These are phyloP conservation scores for Lycium barbarum DNA, from an alignment of 257 asterid genomes.

Conservation along the genomic window DNA sequence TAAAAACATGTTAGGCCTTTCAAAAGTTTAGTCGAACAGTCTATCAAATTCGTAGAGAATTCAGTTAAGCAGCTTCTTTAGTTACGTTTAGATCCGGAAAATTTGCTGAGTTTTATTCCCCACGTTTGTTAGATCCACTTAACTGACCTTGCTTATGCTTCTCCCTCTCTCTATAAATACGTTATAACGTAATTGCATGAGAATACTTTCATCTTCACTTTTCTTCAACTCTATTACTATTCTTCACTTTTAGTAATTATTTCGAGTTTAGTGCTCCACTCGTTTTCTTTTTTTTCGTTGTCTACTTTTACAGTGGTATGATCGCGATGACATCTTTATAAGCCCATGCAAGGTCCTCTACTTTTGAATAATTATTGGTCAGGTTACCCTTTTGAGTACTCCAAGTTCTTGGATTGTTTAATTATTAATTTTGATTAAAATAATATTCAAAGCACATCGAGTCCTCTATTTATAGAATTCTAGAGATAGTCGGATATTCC, in stretches of 20 bases:
- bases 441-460: not conserved
- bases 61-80: not conserved
- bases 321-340: not conserved
- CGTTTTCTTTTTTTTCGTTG: not conserved
- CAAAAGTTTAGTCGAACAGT: not conserved
- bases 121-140: not conserved
- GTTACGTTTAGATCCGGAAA: not conserved
- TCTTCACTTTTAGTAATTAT: too few species aligned
- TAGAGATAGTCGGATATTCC: too few species aligned
- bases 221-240: too few species aligned
- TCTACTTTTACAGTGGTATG: not conserved
- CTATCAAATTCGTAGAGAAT: too few species aligned
- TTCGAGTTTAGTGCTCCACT: too few species aligned
- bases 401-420: not conserved
- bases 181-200: too few species aligned
- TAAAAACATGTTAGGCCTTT: too few species aligned
- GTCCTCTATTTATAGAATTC: not conserved
- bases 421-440: not conserved
- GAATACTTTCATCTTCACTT: not conserved
- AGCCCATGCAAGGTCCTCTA: not conserved
- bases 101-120: not conserved
- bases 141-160: not conserved
- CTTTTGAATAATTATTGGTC: conserved; percentile 12
- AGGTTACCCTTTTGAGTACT: not conserved
- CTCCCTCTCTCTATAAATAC: too few species aligned